phyloP scores from a whole-genome alignment of 2,329 filamentous ascomycete species.

The Blastomyces gilchristii region DNA sequence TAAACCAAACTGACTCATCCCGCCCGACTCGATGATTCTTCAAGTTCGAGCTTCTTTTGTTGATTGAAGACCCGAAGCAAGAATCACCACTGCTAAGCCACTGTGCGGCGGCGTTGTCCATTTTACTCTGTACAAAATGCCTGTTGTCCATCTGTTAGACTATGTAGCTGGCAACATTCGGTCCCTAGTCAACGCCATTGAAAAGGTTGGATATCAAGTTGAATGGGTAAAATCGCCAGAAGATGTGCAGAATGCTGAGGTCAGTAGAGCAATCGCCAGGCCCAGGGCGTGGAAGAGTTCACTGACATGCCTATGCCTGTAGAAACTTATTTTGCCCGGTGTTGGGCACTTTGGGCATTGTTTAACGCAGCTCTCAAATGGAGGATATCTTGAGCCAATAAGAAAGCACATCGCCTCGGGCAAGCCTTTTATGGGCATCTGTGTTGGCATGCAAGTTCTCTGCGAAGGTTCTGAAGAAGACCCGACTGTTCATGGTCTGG shows the following conservation, averaged over 20 bases:
- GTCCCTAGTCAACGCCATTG: conserved; percentile 93
- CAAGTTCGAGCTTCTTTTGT: background rate
- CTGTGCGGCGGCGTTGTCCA: background rate
- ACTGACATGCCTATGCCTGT: conserved; percentile 3
- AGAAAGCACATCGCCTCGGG: conserved; percentile 71
- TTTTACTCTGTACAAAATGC: conserved; percentile 25
- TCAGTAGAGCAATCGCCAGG: conserved; percentile 35
- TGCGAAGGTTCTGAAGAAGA: conserved; percentile 81
- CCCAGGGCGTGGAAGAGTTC: background rate
- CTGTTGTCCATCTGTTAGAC: conserved; percentile 50
- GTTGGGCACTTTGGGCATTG: conserved; percentile 98
- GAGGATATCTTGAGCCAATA: conserved; percentile 76
- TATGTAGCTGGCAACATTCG: conserved; percentile 96
- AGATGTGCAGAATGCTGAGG: conserved; percentile 76
- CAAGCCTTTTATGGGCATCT: conserved; percentile 98
- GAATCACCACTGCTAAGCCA: background rate
- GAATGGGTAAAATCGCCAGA: conserved; percentile 82
- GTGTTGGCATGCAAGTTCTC: conserved; percentile 83
- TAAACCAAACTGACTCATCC: background rate
- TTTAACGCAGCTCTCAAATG: conserved; percentile 67
- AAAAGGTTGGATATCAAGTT: conserved; percentile 85
- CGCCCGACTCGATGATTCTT: background rate
- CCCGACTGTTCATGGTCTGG: conserved; percentile 59
- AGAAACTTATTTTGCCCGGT: conserved; percentile 91
- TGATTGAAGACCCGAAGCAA: background rate